Evolutionary conservation across 768 basidiomycete species (phyloP).

Genomic region (Scleroderma bovista): DNA sequence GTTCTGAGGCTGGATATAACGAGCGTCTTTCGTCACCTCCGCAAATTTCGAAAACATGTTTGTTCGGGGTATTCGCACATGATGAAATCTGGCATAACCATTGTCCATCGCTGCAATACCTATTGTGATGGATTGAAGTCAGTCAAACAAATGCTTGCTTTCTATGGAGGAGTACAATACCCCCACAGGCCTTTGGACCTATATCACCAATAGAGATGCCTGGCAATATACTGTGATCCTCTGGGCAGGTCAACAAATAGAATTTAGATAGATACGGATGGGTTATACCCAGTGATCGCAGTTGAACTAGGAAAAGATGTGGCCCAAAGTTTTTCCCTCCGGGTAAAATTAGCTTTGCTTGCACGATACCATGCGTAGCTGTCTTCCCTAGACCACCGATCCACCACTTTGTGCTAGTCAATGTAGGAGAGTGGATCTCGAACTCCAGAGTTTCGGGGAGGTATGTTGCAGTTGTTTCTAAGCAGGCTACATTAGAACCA

Average conservation of each 20-base stretch:
- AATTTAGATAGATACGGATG: background rate
- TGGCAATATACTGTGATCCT: slow-evolving; percentile 53
- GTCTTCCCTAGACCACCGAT: slow-evolving; percentile 67
- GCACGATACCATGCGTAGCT: slow-evolving; percentile 70
- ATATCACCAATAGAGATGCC: slow-evolving; percentile 69
- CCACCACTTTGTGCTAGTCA: slow-evolving; percentile 83
- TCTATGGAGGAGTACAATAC: slow-evolving; percentile 19
- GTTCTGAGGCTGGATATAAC: slow-evolving; percentile 63
- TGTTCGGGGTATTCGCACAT: slow-evolving; percentile 58
- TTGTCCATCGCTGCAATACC: slow-evolving; percentile 56
- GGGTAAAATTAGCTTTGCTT: slow-evolving; percentile 67
- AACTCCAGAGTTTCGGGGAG: slow-evolving; percentile 62
- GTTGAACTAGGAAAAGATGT: slow-evolving; percentile 69
- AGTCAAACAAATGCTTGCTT: background rate
- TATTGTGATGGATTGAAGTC: slow-evolving; percentile 12
- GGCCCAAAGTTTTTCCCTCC: slow-evolving; percentile 58
- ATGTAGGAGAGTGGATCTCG: slow-evolving; percentile 68
- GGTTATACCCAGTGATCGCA: slow-evolving; percentile 52
- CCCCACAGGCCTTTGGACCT: slow-evolving; percentile 32
- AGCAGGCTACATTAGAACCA: slow-evolving; percentile 59
- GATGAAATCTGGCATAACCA: slow-evolving; percentile 63
- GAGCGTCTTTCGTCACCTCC: slow-evolving; percentile 57
- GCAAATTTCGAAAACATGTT: slow-evolving; percentile 77
- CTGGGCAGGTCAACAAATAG: slow-evolving; percentile 28
- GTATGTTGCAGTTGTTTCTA: slow-evolving; percentile 77